A percentile compares a stretch with the other conserved stretches of the same genome.
These are phyloP conservation scores for Hemileccinum rubropunctum DNA, from an alignment of 768 basidiomycete genomes.

Conservation along the genomic window DNA sequence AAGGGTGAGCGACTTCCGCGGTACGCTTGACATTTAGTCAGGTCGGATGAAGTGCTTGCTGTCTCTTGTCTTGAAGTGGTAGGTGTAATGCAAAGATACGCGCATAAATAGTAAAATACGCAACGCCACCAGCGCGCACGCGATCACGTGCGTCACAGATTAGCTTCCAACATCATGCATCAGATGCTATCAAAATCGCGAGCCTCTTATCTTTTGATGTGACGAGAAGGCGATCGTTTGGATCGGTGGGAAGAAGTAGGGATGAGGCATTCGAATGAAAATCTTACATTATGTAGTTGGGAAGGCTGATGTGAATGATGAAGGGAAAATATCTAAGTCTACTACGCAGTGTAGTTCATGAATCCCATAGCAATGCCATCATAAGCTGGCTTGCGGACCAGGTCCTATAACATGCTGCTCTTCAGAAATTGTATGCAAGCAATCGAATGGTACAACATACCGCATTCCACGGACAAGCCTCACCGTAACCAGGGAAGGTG, in stretches of 20 bases:
- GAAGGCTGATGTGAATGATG: too few relatives aligned
- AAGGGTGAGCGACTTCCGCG: conserved; percentile 18
- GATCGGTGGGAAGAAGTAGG: too few relatives aligned
- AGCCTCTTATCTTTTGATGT: too few relatives aligned
- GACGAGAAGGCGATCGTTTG: too few relatives aligned
- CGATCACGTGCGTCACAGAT: background rate
- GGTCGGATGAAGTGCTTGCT: background rate
- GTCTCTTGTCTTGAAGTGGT: background rate
- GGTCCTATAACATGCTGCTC: conserved; percentile 1
- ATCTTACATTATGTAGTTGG: too few relatives aligned
- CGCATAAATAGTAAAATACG: too few relatives aligned
- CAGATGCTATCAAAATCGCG: too few relatives aligned
- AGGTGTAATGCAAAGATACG: too few relatives aligned
- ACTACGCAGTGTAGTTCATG: background rate
- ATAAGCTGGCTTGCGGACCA: conserved; percentile 16
- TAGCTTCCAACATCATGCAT: too few relatives aligned
- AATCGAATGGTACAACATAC: conserved; percentile 1
- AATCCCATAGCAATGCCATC: conserved; percentile 13
- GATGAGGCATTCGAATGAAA: too few relatives aligned
- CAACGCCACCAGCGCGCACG: background rate
- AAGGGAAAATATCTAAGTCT: too few relatives aligned
- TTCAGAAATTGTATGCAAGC: background rate
- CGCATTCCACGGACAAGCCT: conserved; percentile 16
- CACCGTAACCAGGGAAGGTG: conserved; percentile 8
- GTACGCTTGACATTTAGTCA: conserved; percentile 2